Evolutionary conservation across 495 filamentous ascomycete genomes (phyloP), one percentile per base, ranked within the genome.

Genomic region (Aspergillus coremiiformis): DNA sequence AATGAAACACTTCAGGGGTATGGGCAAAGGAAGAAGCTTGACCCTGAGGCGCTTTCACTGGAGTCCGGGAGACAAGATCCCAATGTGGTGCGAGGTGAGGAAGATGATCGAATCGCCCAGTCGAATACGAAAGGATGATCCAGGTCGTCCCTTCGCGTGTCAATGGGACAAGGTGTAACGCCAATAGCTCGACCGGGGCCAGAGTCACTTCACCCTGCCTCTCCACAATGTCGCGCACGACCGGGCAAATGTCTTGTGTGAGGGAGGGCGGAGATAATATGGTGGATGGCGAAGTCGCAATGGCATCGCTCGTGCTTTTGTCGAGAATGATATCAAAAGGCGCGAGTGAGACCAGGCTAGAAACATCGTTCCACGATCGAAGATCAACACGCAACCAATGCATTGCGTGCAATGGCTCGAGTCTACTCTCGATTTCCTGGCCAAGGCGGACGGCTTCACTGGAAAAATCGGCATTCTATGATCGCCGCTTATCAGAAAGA

Each of bases 271-370:
- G 26, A 8, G 49, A 42, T 10, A 68, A 55, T 4, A 42, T 47
- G 19, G 49, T 49, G 3, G 66, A 52, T 15, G 39, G 51, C 12
- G 55, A 60, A 0, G 71, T 74, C 14, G 68, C 63, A 39, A 74
- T 71, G 17, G 71, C 66, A 45, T 74, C 71, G 55, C 68, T 71
- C 4, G 71, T 74, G 51, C 71, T 71, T 47, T 74, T 74, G 44
- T 74, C 71, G 0, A 72, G 44, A 19, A 74, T 62, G 37, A 69
- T 62, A 27, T 74, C 66, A 39, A 74, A 70, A 0, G 71, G 68
- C 0, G 61, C 65, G 42, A 65, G 59, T 1, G 44, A 49, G 30
- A 51, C 35, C 5, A 70, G 47, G 9, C 27, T 30, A 5, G 62
- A 59, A 17, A 74, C 54, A 26, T 70, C 59, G 1, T 49, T 33